Conservation (phyloP, 108 stramenopile genomes). For the Schizochytrium sp. region DNA sequence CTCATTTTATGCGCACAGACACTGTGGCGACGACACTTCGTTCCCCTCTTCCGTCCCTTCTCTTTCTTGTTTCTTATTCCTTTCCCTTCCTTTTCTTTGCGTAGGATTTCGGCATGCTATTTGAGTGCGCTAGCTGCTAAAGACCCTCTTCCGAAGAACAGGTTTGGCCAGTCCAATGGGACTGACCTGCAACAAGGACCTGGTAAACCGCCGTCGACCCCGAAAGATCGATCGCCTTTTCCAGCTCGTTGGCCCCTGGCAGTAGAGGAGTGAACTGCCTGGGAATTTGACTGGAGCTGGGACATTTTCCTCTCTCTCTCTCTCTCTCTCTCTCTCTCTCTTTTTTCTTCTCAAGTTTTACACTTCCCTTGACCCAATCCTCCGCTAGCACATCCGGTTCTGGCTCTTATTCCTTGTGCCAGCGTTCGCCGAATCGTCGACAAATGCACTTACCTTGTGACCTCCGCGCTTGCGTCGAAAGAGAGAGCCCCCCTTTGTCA, state of each 20-base stretch:
- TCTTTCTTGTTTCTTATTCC: not conserved
- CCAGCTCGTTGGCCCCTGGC: not conserved
- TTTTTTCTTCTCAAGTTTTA: not conserved
- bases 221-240: not conserved
- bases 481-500: not conserved
- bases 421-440: too few relatives aligned
- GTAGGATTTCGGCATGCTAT: not conserved
- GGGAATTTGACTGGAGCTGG: conserved; percentile 15
- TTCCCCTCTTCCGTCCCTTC: too few relatives aligned
- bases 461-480: not conserved
- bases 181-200: not conserved
- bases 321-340: not conserved
- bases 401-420: too few relatives aligned
- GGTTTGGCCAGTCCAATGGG: not conserved
- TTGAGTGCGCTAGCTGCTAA: not conserved
- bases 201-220: not conserved
- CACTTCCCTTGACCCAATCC: not conserved
- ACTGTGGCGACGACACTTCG: too few relatives aligned
- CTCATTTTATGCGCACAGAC: too few relatives aligned
- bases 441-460: not conserved
- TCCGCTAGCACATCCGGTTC: not conserved
- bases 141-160: too few relatives aligned
- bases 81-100: not conserved
- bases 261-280: not conserved
- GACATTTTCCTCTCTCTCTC: not conserved